Conservation (phyloP, 164 flowering plant species). For the Aristolochia fimbriata region DNA sequence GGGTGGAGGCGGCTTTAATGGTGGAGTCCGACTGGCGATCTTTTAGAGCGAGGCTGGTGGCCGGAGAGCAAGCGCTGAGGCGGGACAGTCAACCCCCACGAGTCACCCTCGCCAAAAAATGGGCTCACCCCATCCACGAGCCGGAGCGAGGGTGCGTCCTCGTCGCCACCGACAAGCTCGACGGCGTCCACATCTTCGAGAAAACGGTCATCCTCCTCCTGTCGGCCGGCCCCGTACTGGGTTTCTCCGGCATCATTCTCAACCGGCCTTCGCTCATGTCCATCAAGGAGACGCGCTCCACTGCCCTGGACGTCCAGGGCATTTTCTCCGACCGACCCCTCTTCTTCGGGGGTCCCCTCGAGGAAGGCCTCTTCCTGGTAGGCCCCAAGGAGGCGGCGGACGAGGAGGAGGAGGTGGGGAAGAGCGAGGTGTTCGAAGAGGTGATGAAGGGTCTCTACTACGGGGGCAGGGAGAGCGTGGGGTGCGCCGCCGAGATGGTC, state of each 20-base stretch:
- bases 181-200: conserved; percentile 90
- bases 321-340: conserved; percentile 58
- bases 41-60: conserved; percentile 71
- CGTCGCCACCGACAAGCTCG: conserved; percentile 82
- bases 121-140: conserved; percentile 73
- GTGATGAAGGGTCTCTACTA: conserved; percentile 76
- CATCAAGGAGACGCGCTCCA: conserved; percentile 65
- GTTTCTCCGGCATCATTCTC: conserved; percentile 82
- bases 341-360: conserved; percentile 84
- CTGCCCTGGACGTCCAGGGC: conserved; percentile 36
- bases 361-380: conserved; percentile 59
- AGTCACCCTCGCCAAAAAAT: conserved; percentile 31
- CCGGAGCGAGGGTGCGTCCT: conserved; percentile 87
- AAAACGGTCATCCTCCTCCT: conserved; percentile 68
- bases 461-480: conserved; percentile 79
- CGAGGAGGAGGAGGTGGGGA: conserved; percentile 26
- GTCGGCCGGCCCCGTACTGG: conserved; percentile 50
- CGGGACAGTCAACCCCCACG: conserved; percentile 19
- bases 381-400: conserved; percentile 19
- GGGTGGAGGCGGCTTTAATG: background rate
- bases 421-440: conserved; percentile 65
- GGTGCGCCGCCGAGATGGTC: conserved; percentile 85
- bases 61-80: conserved; percentile 27
- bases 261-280: conserved; percentile 92
- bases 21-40: conserved; percentile 61